These are phyloP conservation scores for Aspergillus neoniger DNA, from an alignment of 2,329 filamentous ascomycete genomes.

Conservation along the genomic window DNA sequence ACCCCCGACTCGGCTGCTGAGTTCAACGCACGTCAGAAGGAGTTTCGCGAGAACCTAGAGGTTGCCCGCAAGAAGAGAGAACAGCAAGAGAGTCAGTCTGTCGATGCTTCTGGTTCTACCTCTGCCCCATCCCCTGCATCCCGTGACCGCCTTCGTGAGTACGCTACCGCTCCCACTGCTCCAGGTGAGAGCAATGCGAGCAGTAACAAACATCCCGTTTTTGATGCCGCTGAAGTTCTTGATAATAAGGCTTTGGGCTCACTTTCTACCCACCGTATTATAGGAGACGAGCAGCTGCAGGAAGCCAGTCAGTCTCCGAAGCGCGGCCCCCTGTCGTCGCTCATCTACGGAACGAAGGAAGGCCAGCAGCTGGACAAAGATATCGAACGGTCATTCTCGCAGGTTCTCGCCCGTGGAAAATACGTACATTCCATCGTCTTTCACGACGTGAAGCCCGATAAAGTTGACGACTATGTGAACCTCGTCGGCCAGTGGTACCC, in stretches of 20 bases:
- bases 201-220: conserved; percentile 34
- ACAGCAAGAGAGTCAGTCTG: conserved; percentile 78
- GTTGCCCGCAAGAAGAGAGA: conserved; percentile 74
- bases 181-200: conserved; percentile 50
- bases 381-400: conserved; percentile 93
- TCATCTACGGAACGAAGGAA: conserved; percentile 97
- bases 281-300: conserved; percentile 60
- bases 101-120: conserved; percentile 50
- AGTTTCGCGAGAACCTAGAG: conserved; percentile 80
- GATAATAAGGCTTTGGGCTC: conserved; percentile 58
- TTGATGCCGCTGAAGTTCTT: conserved; percentile 44
- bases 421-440: conserved; percentile 98
- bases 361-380: conserved; percentile 91
- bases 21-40: conserved; percentile 82
- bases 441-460: conserved; percentile 92
- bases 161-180: conserved; percentile 46
- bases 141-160: conserved; percentile 41
- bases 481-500: conserved; percentile 92
- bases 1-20: conserved; percentile 67
- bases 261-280: conserved; percentile 56
- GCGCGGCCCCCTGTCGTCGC: conserved; percentile 74
- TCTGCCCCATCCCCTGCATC: conserved; percentile 38
- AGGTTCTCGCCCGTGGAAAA: conserved; percentile 91
- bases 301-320: conserved; percentile 63
- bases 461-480: conserved; percentile 90